Evolutionary conservation across 2,329 filamentous ascomycete genomes (phyloP), one percentile per base, ranked within the genome.

Genomic region (Aspergillus ochraceus): DNA sequence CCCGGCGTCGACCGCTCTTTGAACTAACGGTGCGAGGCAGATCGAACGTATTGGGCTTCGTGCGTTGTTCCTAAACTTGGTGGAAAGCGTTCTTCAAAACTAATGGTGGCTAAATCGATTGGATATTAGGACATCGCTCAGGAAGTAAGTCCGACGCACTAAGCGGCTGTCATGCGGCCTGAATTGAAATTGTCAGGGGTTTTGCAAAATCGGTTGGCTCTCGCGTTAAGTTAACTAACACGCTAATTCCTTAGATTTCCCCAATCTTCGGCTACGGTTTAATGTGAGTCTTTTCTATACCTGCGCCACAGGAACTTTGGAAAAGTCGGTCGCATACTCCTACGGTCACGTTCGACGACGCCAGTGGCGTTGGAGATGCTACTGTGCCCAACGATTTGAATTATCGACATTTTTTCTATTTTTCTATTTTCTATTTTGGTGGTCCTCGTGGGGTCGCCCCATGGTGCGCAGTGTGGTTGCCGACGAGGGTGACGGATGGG

Each of bases 1-100:
- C 57, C 57, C 56, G 54, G 59, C 60, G 20, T 62, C 54, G 52
- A 61, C 59, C 63, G 63, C 61, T 64, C 49, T 54, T 65, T 59
- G 52, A 22, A 62, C 69, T 73, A 64, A 77, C 63, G 26, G 30
- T 57, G 58, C 59, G 60, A 69, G 60, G 55, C 67, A 77, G 76
- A 62, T 85, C 83, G 53, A 83, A 80, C 61, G 84, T 84, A 66
- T 76, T 86, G 56, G 84, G 85, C 53, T 85, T 87, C 67, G 84
- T 86, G 70, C 77, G 84, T 83, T 66, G 39, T 58, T 55, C 58
- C 49, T 52, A 32, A 49, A 56, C 58, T 45, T 57, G 57, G 46
- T 61, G 52, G 54, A 54, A 54, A 59, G 51, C 58, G 53, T 67
- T 63, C 59, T 64, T 64, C 57, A 49, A 42, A 36, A 71, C 67